These are phyloP conservation scores for Peronospora tabacina DNA, from an alignment of 352 stramenopile genomes.

Conservation along the genomic window DNA sequence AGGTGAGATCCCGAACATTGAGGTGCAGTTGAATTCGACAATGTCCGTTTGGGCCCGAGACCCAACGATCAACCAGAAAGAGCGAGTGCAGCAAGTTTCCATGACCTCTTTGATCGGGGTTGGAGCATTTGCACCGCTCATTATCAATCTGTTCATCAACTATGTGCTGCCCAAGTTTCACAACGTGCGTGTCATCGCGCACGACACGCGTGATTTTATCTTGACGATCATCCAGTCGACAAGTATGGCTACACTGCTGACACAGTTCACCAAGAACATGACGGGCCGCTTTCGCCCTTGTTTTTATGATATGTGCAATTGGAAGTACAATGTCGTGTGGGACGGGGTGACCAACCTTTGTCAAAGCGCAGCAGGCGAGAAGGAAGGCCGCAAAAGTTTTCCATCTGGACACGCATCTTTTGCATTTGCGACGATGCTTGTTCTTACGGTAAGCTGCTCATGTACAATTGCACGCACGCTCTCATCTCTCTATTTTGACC, in stretches of 20 bases:
- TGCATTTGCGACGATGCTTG: conserved; percentile 73
- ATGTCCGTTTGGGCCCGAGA: conserved; percentile 46
- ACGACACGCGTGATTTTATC: conserved; percentile 77
- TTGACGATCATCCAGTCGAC: conserved; percentile 57
- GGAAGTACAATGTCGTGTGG: conserved; percentile 59
- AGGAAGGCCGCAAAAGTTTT: conserved; percentile 74
- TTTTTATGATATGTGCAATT: conserved; percentile 84
- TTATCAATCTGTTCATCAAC: conserved; percentile 58
- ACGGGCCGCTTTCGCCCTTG: conserved; percentile 70
- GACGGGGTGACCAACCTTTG: conserved; percentile 72
- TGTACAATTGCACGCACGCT: no score
- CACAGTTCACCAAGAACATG: conserved; percentile 78
- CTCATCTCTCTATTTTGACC: neutral
- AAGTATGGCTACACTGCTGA: conserved; percentile 51
- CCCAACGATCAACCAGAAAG: conserved; percentile 49
- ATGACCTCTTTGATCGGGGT: conserved; percentile 43
- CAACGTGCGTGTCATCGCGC: conserved; percentile 45
- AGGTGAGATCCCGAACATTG: conserved; percentile 50
- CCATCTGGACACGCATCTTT: conserved; percentile 74
- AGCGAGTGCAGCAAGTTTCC: conserved; percentile 50
- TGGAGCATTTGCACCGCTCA: conserved; percentile 33
- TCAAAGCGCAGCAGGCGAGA: conserved; percentile 42
- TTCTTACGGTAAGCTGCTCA: conserved; percentile 46
- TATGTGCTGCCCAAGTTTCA: conserved; percentile 53
- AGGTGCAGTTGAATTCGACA: conserved; percentile 40